Percentiles rank a stretch among this genome's conserved stretches.
phyloP scores from a whole-genome alignment of 768 basidiomycete genomes.

The Leccinum aurantiacum region DNA sequence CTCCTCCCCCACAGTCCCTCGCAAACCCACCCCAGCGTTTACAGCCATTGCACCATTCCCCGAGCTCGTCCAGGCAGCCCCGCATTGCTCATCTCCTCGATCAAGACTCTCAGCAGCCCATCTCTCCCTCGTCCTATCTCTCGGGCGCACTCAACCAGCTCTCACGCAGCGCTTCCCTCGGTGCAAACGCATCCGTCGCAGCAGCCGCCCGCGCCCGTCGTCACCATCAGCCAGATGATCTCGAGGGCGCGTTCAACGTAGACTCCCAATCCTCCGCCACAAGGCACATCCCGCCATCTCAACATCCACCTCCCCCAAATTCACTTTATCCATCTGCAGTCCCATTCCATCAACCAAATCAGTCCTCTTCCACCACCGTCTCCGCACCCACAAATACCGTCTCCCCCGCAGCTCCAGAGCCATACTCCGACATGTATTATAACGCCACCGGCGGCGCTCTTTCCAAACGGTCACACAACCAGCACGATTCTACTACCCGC shows the following conservation, averaged over 20 bases:
- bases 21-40: conserved; percentile 38
- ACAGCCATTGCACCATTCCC: conserved; percentile 32
- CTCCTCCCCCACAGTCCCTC: conserved; percentile 14
- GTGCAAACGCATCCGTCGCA: conserved; percentile 43
- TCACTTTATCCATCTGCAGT: conserved; percentile 61
- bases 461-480: conserved; percentile 56
- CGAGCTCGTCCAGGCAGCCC: conserved; percentile 49
- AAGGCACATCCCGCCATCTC: conserved; percentile 31
- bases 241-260: conserved; percentile 52
- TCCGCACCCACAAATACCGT: conserved; percentile 34
- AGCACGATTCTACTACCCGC: conserved; percentile 53
- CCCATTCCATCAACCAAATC: conserved; percentile 51
- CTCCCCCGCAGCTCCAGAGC: conserved; percentile 34
- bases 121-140: conserved; percentile 48
- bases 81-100: conserved; percentile 68
- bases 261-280: conserved; percentile 28
- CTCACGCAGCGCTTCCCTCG: conserved; percentile 67
- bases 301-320: conserved; percentile 38
- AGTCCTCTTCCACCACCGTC: neutral
- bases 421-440: conserved; percentile 63
- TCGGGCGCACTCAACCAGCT: conserved; percentile 54
- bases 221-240: conserved; percentile 69
- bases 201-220: conserved; percentile 52
- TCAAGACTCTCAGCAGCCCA: conserved; percentile 46
- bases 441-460: conserved; percentile 46